Percentiles rank a stretch among this genome's conserved stretches.
Conservation (phyloP, 495 filamentous ascomycete species). For the Penicillium lagena region DNA sequence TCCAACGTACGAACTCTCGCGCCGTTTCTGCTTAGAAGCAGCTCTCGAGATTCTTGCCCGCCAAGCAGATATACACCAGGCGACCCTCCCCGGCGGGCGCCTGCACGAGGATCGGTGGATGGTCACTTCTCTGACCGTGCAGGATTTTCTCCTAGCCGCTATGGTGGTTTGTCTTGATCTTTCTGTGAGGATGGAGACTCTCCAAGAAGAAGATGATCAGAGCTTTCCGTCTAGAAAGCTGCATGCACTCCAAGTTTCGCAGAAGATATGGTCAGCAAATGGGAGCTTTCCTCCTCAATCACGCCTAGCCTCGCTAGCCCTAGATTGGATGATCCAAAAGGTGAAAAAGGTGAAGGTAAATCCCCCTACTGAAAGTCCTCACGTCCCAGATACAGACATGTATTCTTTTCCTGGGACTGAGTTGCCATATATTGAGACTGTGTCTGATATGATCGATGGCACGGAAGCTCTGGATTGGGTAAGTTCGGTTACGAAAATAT, state of each 20-base stretch:
- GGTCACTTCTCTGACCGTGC: constrained; percentile 33
- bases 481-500: background rate
- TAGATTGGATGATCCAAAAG: constrained; percentile 20
- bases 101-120: constrained; percentile 41
- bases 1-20: constrained; percentile 22
- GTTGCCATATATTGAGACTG: constrained; percentile 15
- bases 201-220: background rate
- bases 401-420: background rate
- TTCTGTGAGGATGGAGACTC: constrained; percentile 10
- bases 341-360: constrained; percentile 1
- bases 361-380: background rate
- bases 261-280: constrained; percentile 19
- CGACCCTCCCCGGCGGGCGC: constrained; percentile 29
- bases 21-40: constrained; percentile 34
- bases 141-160: constrained; percentile 45
- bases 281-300: constrained; percentile 3
- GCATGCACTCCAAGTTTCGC: constrained; percentile 28
- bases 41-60: constrained; percentile 31
- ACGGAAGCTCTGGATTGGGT: constrained; percentile 34
- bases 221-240: constrained; percentile 1
- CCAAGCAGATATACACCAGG: constrained; percentile 28
- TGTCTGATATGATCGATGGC: constrained; percentile 26
- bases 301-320: constrained; percentile 7
- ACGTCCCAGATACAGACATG: no score
- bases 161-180: constrained; percentile 47